Evolutionary conservation across 2,329 filamentous ascomycete species (phyloP).

Genomic region (Thelonectria blattea): DNA sequence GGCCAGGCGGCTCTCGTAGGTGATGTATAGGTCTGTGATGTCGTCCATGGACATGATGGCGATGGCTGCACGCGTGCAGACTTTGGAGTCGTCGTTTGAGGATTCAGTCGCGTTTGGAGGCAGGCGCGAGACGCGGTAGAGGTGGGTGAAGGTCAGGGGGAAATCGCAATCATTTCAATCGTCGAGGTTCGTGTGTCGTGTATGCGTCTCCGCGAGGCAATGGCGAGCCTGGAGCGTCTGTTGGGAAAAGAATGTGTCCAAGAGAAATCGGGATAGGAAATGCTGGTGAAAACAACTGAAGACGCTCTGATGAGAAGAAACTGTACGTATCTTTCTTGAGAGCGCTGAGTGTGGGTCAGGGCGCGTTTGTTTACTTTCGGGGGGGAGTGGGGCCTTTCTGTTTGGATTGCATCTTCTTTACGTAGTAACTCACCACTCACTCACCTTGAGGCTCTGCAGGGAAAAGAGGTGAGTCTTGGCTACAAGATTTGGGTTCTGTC

Average conservation of each 20-base stretch:
- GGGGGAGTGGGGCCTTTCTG: slow-evolving; percentile 17
- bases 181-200: slow-evolving; percentile 8
- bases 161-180: slow-evolving; percentile 30
- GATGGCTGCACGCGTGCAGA: slow-evolving; percentile 29
- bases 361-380: slow-evolving; percentile 46
- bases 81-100: slow-evolving; percentile 25
- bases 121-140: slow-evolving; percentile 18
- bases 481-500: too few relatives aligned
- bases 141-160: slow-evolving; percentile 19
- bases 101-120: slow-evolving; percentile 29
- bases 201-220: slow-evolving; percentile 15
- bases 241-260: slow-evolving; percentile 21
- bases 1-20: slow-evolving; percentile 76
- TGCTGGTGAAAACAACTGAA: slow-evolving; percentile 18
- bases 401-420: slow-evolving; percentile 18
- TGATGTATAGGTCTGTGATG: slow-evolving; percentile 58
- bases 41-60: slow-evolving; percentile 44
- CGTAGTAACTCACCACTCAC: neutral
- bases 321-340: slow-evolving; percentile 13
- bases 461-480: too few relatives aligned
- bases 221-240: slow-evolving; percentile 6
- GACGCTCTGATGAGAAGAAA: slow-evolving; percentile 17
- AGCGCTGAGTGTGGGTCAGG: slow-evolving; percentile 27
- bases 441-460: slow-evolving; percentile 7
- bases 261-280: slow-evolving; percentile 23